phyloP scores from a whole-genome alignment of 2,329 filamentous ascomycete species.

The Pleoardoris graminearum region DNA sequence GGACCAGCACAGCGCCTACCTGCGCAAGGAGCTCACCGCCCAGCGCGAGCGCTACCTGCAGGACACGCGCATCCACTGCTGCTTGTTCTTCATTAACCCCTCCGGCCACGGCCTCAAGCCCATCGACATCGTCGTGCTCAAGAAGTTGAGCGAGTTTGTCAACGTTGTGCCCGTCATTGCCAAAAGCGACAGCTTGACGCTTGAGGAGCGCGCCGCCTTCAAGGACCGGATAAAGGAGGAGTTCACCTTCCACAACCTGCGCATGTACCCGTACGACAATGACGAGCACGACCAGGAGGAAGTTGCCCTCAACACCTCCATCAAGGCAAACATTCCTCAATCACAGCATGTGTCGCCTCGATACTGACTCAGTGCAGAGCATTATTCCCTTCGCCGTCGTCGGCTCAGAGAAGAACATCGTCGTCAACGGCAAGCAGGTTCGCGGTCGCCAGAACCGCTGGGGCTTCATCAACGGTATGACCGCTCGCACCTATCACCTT shows the following conservation, averaged over 20 bases:
- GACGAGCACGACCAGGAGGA: conserved; percentile 98
- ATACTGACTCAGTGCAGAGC: conserved; percentile 61
- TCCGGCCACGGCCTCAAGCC: conserved; percentile 98
- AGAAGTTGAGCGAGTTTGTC: conserved; percentile 99
- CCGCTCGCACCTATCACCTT: neutral
- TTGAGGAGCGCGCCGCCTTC: conserved; percentile 94
- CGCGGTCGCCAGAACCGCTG: conserved; percentile 98
- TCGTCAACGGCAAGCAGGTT: conserved; percentile 96
- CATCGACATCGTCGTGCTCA: conserved; percentile 98
- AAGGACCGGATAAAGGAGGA: conserved; percentile 99
- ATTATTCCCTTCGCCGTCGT: conserved; percentile 98
- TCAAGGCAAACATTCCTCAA: conserved; percentile 70
- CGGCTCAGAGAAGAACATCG: conserved; percentile 96
- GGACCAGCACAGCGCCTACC: conserved; percentile 98
- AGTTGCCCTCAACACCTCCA: conserved; percentile 87
- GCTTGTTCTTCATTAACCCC: conserved; percentile 98
- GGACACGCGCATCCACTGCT: conserved; percentile 99
- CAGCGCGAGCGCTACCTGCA: conserved; percentile 99
- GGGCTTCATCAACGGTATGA: conserved; percentile 84
- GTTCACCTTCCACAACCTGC: conserved; percentile 98
- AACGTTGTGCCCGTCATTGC: conserved; percentile 99
- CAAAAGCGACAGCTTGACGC: conserved; percentile 93
- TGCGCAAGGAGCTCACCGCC: conserved; percentile 98
- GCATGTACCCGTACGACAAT: conserved; percentile 99
- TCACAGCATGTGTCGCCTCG: neutral